Conservation (phyloP, 2,329 filamentous ascomycete genomes). For the Fusarium protoensiforme region DNA sequence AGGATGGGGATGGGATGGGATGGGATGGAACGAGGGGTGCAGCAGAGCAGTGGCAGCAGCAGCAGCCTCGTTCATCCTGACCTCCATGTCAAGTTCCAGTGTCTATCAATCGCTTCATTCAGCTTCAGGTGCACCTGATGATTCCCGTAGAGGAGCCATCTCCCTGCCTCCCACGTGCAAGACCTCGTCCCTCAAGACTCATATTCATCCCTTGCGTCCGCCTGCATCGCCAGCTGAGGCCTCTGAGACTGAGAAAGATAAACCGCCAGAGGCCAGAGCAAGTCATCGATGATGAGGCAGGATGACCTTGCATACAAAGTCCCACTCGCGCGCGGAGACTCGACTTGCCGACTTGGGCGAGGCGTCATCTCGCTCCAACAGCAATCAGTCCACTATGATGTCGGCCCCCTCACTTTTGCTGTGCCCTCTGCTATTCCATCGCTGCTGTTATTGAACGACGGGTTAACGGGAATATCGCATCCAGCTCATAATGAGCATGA, state of each 20-base stretch:
- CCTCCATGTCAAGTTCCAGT: not conserved
- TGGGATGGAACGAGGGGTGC: conserved; percentile 1
- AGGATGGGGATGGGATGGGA: not conserved
- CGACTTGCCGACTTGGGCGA: conserved; percentile 33
- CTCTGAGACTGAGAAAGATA: conserved; percentile 1
- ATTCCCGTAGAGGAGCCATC: not conserved
- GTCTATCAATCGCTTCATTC: not conserved
- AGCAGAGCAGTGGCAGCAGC: conserved; percentile 1
- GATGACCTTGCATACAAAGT: conserved; percentile 33
- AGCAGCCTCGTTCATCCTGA: conserved; percentile 1
- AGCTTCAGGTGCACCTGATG: not conserved
- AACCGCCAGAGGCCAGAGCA: not conserved
- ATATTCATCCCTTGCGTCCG: not conserved
- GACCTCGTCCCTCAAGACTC: not conserved
- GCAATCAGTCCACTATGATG: conserved; percentile 46
- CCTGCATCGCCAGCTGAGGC: not conserved
- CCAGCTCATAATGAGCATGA: not conserved
- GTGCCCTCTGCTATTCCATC: not conserved
- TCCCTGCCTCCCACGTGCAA: conserved; percentile 9
- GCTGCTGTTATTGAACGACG: not conserved
- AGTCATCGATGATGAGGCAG: conserved; percentile 5
- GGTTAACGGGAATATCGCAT: not conserved
- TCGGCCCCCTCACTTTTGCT: conserved; percentile 22
- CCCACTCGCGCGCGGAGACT: conserved; percentile 26
- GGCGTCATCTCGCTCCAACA: conserved; percentile 42